Percentiles rank a stretch among this genome's conserved stretches.
These are phyloP conservation scores for Aspergillus novofumigatus DNA, from an alignment of 2,329 filamentous ascomycete genomes.

Conservation along the genomic window DNA sequence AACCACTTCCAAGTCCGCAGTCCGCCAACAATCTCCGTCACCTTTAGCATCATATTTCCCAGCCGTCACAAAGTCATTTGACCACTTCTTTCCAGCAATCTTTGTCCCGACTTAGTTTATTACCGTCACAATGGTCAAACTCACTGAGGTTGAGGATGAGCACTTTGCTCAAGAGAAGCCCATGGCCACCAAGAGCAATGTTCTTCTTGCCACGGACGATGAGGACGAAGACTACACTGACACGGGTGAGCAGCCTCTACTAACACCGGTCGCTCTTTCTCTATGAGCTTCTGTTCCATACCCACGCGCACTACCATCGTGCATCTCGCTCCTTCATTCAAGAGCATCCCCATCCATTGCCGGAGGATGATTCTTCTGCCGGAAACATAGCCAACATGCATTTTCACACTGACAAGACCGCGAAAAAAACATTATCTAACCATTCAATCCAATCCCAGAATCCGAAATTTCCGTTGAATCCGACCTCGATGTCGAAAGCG, in stretches of 20 bases:
- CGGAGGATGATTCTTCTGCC: not conserved
- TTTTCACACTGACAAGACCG: not conserved
- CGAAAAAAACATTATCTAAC: conserved; percentile 11
- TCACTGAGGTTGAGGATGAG: conserved; percentile 95
- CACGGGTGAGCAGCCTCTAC: conserved; percentile 61
- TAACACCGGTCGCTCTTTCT: not conserved
- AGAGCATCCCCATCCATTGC: not conserved
- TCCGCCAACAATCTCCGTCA: conserved; percentile 22
- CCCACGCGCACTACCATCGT: not conserved
- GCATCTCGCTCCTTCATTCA: not conserved
- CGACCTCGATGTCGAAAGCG: conserved; percentile 57
- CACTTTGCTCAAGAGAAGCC: conserved; percentile 73
- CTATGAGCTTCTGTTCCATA: not conserved
- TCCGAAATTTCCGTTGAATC: conserved; percentile 81
- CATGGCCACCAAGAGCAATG: conserved; percentile 59
- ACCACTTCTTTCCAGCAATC: not conserved
- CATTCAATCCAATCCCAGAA: conserved; percentile 47
- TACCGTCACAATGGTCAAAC: conserved; percentile 72
- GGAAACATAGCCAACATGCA: not conserved
- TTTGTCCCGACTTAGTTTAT: conserved; percentile 7
- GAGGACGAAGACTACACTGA: conserved; percentile 86
- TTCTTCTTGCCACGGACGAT: conserved; percentile 46
- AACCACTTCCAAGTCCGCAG: conserved; percentile 20
- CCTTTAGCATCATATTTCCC: conserved; percentile 6
- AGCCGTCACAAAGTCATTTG: conserved; percentile 2